Percentiles rank a stretch among this genome's conserved stretches.
Evolutionary conservation across 225 moss, liverwort and hornwort species (phyloP).

Genomic region (Neckera pumila): DNA sequence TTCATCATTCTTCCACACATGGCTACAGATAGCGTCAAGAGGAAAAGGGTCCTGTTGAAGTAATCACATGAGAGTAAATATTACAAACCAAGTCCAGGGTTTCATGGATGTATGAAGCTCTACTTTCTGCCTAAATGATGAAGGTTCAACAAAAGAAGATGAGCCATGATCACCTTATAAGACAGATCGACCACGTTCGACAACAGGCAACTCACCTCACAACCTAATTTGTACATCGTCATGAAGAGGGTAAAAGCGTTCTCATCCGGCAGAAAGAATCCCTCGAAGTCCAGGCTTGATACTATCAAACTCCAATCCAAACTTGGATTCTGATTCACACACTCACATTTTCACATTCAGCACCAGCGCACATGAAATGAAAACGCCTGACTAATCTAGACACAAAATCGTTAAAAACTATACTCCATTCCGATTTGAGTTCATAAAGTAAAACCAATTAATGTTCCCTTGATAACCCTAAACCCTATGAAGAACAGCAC

Average conservation of each 20-base stretch:
- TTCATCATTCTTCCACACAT: conserved; percentile 74
- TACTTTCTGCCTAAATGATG: neutral
- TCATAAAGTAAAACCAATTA: neutral
- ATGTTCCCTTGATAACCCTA: neutral
- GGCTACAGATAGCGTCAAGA: conserved; percentile 56
- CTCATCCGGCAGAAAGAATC: conserved; percentile 76
- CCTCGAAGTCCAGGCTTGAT: conserved; percentile 78
- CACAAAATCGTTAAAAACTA: neutral
- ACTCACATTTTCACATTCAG: neutral
- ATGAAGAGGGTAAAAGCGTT: conserved; percentile 60
- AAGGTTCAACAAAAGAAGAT: neutral
- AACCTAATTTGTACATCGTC: conserved; percentile 55
- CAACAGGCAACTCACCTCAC: conserved; percentile 22
- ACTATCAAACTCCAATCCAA: conserved; percentile 69
- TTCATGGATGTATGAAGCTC: neutral
- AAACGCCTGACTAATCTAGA: neutral
- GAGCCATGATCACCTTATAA: neutral
- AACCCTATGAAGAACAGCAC: neutral
- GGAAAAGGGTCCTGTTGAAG: conserved; percentile 77
- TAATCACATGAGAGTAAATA: neutral
- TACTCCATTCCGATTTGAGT: neutral
- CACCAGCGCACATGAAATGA: neutral
- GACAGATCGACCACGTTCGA: neutral
- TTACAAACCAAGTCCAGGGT: neutral
- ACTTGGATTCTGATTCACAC: conserved; percentile 48